Evolutionary conservation across 2,329 filamentous ascomycete species (phyloP), one percentile per base, ranked within the genome.

Genomic region (Aspergillus cejpii): DNA sequence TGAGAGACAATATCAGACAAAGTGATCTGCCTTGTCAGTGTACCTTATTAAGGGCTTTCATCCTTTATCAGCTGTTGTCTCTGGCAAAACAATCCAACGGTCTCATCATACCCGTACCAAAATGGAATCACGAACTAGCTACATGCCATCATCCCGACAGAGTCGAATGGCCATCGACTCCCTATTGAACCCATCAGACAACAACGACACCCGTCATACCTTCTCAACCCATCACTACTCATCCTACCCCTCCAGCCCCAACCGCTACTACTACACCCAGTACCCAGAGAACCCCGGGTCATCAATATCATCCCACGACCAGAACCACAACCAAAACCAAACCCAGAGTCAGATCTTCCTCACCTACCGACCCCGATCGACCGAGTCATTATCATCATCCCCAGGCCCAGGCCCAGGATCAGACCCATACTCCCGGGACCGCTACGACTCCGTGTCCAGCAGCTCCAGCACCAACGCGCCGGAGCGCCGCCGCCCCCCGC

Each of bases 401-500:
- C n/a, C n/a, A n/a, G n/a, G n/a, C n/a, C n/a, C n/a, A n/a, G n/a
- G n/a, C n/a, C n/a, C n/a, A n/a, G n/a, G n/a, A n/a, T n/a, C 67
- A 38, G 60, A 58, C 24, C 58, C 60, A 1, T 68, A 68, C 53
- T 52, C 58, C 15, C 62, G 66, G 38, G 65, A 69, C 43, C 64
- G 67, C 31, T 69, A 64, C 51, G 62, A 64, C 43, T 69, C 66
- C 20, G 67, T 68, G 38, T 68, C 67, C 10, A 70, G 66, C 53
- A 63, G 57, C 42, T 67, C 66, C 15, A 66, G 62, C 28, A 59
- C 59, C n/a, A n/a, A n/a, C 42, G 54, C 59, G 7, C 49, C 55
- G 5, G 67, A 68, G 41, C 62, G 64, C 12, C 66, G 68, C 6
- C 66, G 69, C 3, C 59, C 65, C 5, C 67, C 69, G n/a, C 63